A percentile compares a stretch with the other conserved stretches of the same genome.
phyloP scores from a whole-genome alignment of 352 stramenopile genomes.

The Phytophthora brassicae region DNA sequence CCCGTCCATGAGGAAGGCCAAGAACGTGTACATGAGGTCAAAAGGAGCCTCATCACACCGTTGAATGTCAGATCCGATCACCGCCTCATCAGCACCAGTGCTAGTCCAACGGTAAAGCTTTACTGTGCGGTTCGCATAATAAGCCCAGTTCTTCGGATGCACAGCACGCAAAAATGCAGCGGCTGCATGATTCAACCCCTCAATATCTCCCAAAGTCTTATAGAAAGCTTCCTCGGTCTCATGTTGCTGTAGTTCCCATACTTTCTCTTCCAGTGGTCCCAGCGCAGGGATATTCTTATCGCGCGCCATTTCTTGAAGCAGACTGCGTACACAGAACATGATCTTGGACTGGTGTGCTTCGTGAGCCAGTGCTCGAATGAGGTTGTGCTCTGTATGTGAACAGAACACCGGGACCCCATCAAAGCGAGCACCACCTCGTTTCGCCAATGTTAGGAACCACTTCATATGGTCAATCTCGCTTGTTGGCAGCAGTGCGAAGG shows the following conservation, averaged over 20 bases:
- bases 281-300: slow-evolving; percentile 82
- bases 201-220: slow-evolving; percentile 49
- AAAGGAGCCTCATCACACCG: slow-evolving; percentile 75
- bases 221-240: slow-evolving; percentile 63
- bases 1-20: slow-evolving; percentile 78
- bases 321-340: slow-evolving; percentile 72
- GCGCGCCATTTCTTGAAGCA: slow-evolving; percentile 64
- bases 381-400: slow-evolving; percentile 55
- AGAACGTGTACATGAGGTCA: slow-evolving; percentile 77
- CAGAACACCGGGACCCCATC: slow-evolving; percentile 61
- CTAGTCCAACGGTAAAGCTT: slow-evolving; percentile 72
- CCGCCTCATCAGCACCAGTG: slow-evolving; percentile 56
- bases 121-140: slow-evolving; percentile 61
- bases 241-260: slow-evolving; percentile 64
- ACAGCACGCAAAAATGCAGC: slow-evolving; percentile 60
- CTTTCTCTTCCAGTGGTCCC: slow-evolving; percentile 51
- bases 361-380: slow-evolving; percentile 54
- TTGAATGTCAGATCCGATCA: slow-evolving; percentile 58
- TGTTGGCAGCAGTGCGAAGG: slow-evolving; percentile 66
- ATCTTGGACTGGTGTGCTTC: slow-evolving; percentile 59
- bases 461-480: slow-evolving; percentile 70
- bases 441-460: slow-evolving; percentile 70
- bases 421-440: slow-evolving; percentile 50
- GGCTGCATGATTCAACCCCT: slow-evolving; percentile 51
- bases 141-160: slow-evolving; percentile 69